These are phyloP conservation scores for Coemansia sp. DNA, from an alignment of 192 early-diverging fungal species.

Conservation along the genomic window DNA sequence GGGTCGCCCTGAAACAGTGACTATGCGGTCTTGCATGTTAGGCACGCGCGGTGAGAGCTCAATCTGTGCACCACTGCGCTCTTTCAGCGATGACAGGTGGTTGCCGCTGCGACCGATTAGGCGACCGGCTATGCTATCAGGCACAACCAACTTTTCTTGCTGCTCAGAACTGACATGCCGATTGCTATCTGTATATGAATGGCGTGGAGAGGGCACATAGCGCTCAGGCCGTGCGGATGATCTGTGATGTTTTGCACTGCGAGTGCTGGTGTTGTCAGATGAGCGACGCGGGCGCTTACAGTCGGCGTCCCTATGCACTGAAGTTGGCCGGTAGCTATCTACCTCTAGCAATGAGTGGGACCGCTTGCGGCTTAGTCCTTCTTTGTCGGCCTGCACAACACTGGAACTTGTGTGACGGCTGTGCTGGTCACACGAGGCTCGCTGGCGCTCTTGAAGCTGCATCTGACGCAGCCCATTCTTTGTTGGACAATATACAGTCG, in stretches of 20 bases:
- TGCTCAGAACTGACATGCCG: background rate
- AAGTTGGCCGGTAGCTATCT: slow-evolving; percentile 9
- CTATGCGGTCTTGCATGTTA: slow-evolving; percentile 36
- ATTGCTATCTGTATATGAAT: background rate
- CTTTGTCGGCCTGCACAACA: background rate
- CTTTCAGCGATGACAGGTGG: slow-evolving; percentile 18
- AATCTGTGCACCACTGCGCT: slow-evolving; percentile 37
- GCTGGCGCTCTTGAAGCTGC: slow-evolving; percentile 23
- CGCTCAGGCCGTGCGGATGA: background rate
- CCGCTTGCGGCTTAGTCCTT: slow-evolving; percentile 22
- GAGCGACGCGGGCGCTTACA: slow-evolving; percentile 28
- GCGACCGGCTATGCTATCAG: slow-evolving; percentile 39
- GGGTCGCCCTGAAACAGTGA: slow-evolving; percentile 28
- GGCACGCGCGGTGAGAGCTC: slow-evolving; percentile 34
- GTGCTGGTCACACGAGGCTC: background rate
- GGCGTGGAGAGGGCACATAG: background rate
- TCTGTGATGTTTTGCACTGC: background rate
- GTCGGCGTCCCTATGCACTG: background rate
- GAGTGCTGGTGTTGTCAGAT: slow-evolving; percentile 21
- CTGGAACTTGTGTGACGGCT: background rate
- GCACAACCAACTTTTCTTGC: slow-evolving; percentile 38
- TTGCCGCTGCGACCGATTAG: slow-evolving; percentile 49
- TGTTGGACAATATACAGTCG: slow-evolving; percentile 33
- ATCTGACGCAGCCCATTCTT: slow-evolving; percentile 31
- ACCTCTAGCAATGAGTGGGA: slow-evolving; percentile 20